Conservation (phyloP, 352 stramenopile species). For the Phytophthora parvispora region DNA sequence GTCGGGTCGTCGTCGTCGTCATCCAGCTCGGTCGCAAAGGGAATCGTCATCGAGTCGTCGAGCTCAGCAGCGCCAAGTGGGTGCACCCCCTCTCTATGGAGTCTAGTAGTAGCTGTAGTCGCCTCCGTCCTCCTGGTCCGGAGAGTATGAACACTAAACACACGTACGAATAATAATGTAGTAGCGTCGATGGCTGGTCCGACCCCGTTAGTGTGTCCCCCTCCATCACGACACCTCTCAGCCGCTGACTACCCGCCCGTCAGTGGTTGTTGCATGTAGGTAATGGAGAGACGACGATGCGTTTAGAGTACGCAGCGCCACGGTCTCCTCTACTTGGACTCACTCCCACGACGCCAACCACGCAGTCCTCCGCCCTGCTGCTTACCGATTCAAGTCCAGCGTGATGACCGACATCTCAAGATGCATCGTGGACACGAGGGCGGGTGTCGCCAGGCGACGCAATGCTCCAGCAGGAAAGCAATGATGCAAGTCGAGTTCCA, state of each 20-base stretch:
- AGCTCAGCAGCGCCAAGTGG: background rate
- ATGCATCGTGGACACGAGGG: background rate
- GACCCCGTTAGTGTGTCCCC: background rate
- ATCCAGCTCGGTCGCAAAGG: conserved; percentile 7
- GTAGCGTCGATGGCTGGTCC: conserved; percentile 4
- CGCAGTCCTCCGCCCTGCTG: too few relatives aligned
- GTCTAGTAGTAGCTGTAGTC: conserved; percentile 28
- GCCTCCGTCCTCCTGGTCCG: conserved; percentile 13
- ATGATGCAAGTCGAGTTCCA: background rate
- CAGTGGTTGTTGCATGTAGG: background rate
- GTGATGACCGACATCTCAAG: background rate
- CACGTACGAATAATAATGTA: conserved; percentile 4
- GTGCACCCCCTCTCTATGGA: conserved; percentile 20
- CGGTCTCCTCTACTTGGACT: conserved; percentile 4
- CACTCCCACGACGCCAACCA: background rate
- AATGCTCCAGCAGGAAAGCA: background rate
- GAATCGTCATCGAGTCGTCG: conserved; percentile 18
- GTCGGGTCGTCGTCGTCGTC: background rate
- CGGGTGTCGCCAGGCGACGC: too few relatives aligned
- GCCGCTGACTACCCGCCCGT: conserved; percentile 8
- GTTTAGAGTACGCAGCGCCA: conserved; percentile 17
- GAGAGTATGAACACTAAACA: conserved; percentile 8
- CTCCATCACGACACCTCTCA: conserved; percentile 7
- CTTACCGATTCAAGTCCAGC: too few relatives aligned
- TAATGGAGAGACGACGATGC: conserved; percentile 13